Conservation (phyloP, 768 basidiomycete genomes). For the Boletus tylopilopsis region DNA sequence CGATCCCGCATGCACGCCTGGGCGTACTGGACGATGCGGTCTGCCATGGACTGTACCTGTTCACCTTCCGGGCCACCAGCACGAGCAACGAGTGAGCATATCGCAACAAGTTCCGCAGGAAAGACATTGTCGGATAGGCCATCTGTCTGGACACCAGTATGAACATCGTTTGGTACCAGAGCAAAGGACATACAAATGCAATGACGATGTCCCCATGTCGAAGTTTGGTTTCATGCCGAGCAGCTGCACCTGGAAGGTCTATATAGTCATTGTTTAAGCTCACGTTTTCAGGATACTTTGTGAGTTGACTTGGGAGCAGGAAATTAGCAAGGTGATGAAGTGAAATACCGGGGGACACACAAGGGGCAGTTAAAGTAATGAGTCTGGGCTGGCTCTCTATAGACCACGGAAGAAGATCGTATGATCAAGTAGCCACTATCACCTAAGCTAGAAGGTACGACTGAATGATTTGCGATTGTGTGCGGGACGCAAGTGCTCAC, state of each 20-base stretch:
- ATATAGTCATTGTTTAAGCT: slow-evolving; percentile 14
- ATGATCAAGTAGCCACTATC: slow-evolving; percentile 76
- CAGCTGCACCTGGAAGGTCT: slow-evolving; percentile 43
- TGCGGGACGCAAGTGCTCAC: slow-evolving; percentile 37
- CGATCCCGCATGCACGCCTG: slow-evolving; percentile 66
- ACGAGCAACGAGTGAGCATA: slow-evolving; percentile 65
- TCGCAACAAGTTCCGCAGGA: slow-evolving; percentile 61
- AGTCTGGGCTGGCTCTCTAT: slow-evolving; percentile 36
- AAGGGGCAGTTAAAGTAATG: slow-evolving; percentile 35
- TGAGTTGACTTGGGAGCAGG: slow-evolving; percentile 27
- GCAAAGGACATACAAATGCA: slow-evolving; percentile 37
- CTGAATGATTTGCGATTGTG: slow-evolving; percentile 2
- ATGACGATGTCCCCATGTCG: slow-evolving; percentile 53
- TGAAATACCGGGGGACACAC: slow-evolving; percentile 13
- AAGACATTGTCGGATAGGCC: slow-evolving; percentile 59
- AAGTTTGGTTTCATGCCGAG: slow-evolving; percentile 42
- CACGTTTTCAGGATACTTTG: slow-evolving; percentile 31
- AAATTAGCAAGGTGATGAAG: background rate
- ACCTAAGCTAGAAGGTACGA: slow-evolving; percentile 50
- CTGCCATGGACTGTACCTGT: slow-evolving; percentile 68
- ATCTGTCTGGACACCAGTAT: slow-evolving; percentile 42
- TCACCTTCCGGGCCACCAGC: slow-evolving; percentile 51
- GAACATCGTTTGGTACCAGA: background rate
- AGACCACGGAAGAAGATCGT: slow-evolving; percentile 60
- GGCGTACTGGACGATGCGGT: slow-evolving; percentile 68